These are phyloP conservation scores for Lunularia cruciata DNA, from an alignment of 225 moss, liverwort and hornwort genomes.

Conservation along the genomic window DNA sequence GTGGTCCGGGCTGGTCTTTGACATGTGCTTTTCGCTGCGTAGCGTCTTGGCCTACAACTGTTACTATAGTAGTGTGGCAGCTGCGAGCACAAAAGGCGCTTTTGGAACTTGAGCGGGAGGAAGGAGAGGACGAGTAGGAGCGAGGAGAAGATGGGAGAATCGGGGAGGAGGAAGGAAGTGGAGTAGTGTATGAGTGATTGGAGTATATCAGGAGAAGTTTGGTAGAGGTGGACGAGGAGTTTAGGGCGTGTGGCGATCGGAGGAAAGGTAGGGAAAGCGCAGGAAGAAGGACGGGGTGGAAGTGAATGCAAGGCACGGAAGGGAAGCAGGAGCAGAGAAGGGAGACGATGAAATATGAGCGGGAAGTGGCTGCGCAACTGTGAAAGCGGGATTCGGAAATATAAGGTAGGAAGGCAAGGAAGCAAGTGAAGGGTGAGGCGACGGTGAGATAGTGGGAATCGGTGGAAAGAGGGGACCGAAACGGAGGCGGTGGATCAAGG, in stretches of 20 bases:
- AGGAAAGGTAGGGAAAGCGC: too few species aligned
- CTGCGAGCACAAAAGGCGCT: too few species aligned
- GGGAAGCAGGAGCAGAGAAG: background rate
- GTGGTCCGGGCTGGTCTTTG: too few species aligned
- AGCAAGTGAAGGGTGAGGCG: background rate
- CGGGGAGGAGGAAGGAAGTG: background rate
- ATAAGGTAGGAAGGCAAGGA: background rate
- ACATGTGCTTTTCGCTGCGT: too few species aligned
- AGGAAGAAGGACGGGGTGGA: background rate
- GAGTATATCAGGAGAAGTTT: background rate
- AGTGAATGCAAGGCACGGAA: background rate
- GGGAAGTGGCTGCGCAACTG: constrained; percentile 12
- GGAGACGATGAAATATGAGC: constrained; percentile 15
- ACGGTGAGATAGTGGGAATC: constrained; percentile 2
- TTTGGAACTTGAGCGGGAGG: background rate
- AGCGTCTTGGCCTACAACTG: too few species aligned
- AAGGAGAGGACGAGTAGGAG: constrained; percentile 5
- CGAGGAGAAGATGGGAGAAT: background rate
- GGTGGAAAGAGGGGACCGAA: background rate
- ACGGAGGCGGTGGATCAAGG: constrained; percentile 11
- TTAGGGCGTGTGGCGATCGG: background rate
- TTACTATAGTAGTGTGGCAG: too few species aligned
- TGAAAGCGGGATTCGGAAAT: background rate
- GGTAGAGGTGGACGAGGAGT: background rate
- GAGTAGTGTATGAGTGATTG: constrained; percentile 4